Evolutionary conservation across 2,329 filamentous ascomycete species (phyloP).

Genomic region (Xylariaceae sp.): DNA sequence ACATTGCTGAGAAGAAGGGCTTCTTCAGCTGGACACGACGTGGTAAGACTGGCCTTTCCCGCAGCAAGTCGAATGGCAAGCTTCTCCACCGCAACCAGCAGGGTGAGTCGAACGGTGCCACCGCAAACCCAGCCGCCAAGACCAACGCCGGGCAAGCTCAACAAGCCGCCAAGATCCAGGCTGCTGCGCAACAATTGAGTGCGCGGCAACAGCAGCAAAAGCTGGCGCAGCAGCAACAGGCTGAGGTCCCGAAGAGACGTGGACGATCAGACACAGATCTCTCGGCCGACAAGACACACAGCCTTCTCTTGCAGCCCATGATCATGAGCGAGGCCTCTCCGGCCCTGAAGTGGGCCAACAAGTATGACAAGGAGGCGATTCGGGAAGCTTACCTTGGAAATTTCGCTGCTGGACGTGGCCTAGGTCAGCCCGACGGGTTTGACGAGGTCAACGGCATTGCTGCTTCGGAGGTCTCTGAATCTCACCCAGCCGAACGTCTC

Average conservation of each 20-base stretch:
- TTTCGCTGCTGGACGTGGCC: constrained; percentile 63
- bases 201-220: constrained; percentile 57
- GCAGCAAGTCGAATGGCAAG: constrained; percentile 67
- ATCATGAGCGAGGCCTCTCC: constrained; percentile 83
- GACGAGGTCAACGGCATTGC: constrained; percentile 36
- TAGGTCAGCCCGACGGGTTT: constrained; percentile 42
- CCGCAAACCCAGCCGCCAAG: too few species aligned
- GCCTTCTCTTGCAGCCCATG: constrained; percentile 76
- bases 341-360: constrained; percentile 94
- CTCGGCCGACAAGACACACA: constrained; percentile 73
- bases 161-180: constrained; percentile 87
- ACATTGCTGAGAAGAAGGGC: constrained; percentile 92
- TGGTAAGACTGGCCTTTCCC: constrained; percentile 51
- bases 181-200: constrained; percentile 79
- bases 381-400: constrained; percentile 81
- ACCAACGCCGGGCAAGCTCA: constrained; percentile 41
- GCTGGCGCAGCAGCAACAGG: constrained; percentile 39
- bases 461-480: constrained; percentile 36
- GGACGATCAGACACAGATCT: constrained; percentile 52
- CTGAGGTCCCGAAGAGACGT: constrained; percentile 43
- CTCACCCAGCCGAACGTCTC: constrained; percentile 35
- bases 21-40: constrained; percentile 83
- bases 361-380: constrained; percentile 86
- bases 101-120: constrained; percentile 34
- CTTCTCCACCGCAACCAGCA: constrained; percentile 41